Base-by-base conservation (phyloP, 129 eudicot species). In the Mikania micrantha region DNA sequence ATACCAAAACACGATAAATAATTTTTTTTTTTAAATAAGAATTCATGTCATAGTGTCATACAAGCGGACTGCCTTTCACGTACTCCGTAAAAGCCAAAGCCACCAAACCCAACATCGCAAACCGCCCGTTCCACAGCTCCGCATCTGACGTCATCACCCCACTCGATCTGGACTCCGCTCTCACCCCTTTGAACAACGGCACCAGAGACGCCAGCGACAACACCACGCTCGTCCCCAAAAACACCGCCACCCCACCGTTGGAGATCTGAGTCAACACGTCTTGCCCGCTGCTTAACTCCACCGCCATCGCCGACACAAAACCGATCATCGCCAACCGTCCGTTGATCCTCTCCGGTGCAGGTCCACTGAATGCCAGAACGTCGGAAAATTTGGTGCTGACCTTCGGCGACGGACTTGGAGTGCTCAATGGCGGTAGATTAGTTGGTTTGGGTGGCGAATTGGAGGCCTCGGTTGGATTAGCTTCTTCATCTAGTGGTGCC, bases 311-410 rank as follows among this genome's bases (percentile, higher is more conserved):
- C 5, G 94, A 80, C 32, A 80, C 90, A 21, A 91, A 91, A 5
- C 96, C 97, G 1, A 85, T 81, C 97, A 91, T 91, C 0, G 96
- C 97, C 0, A 91, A 49, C 67, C 97, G 75, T 7, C 97, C 97
- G 75, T 91, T 88, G 71, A 87, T 88, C 70, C 96, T 75, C 69
- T 91, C 97, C 6, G 97, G 97, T 41, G 81, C 96, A 0, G 97
- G 96, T 13, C 97, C 97, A 27, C 96, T 71, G 83, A 91, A 91
- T 19, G 94, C 88, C 8, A 91, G 54, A 10, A 91, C 66, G 70
- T 91, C 96, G 1, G 54, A 32, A 25, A 91, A 83, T 3, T 75
- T 76, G 0, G 96, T 85, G 64, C 90, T 91, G 1, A 75, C 76
- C 70, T 85, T 85, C 0, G 82, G 84, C 1, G 83, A 56, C 11